Conservation (phyloP, 805 yeast species). For the Zygosaccharomyces siamensis region DNA sequence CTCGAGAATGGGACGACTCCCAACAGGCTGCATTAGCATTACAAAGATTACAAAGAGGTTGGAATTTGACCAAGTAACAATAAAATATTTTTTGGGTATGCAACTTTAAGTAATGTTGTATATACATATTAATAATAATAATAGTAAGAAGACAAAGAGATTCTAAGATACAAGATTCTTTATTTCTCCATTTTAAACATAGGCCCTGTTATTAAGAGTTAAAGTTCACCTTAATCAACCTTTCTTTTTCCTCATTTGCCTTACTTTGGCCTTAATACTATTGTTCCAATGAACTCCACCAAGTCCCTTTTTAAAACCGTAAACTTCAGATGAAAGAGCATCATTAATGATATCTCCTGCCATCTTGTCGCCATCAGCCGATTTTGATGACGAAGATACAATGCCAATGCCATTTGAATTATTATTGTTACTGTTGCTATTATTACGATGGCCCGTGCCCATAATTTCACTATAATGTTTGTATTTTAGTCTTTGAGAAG, state of each 20-base stretch:
- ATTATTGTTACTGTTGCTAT: not conserved
- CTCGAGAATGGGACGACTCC: slow-evolving; percentile 31
- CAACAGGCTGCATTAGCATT: slow-evolving; percentile 30
- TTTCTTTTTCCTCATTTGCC: slow-evolving; percentile 36
- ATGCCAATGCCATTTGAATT: slow-evolving; percentile 4
- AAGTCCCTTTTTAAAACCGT: slow-evolving; percentile 40
- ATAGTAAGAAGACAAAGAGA: not conserved
- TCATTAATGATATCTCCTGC: slow-evolving; percentile 31
- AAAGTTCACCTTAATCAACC: not conserved
- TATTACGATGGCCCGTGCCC: slow-evolving; percentile 10
- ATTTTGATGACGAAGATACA: slow-evolving; percentile 1
- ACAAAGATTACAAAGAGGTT: slow-evolving; percentile 38
- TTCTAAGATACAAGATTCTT: slow-evolving; percentile 15
- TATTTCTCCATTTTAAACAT: slow-evolving; percentile 48
- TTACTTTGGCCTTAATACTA: slow-evolving; percentile 52
- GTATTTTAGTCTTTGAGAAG: slow-evolving; percentile 48
- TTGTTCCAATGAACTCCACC: slow-evolving; percentile 62
- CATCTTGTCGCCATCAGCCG: slow-evolving; percentile 9
- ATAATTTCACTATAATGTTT: slow-evolving; percentile 26
- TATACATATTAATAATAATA: slow-evolving; percentile 1
- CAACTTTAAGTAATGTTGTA: not conserved
- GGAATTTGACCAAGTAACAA: slow-evolving; percentile 34
- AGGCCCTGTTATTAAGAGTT: slow-evolving; percentile 40
- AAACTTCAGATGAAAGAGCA: slow-evolving; percentile 38
- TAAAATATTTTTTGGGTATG: slow-evolving; percentile 5